These are phyloP conservation scores for Leucocoprinus birnbaumii DNA, from an alignment of 768 basidiomycete genomes.

Conservation along the genomic window DNA sequence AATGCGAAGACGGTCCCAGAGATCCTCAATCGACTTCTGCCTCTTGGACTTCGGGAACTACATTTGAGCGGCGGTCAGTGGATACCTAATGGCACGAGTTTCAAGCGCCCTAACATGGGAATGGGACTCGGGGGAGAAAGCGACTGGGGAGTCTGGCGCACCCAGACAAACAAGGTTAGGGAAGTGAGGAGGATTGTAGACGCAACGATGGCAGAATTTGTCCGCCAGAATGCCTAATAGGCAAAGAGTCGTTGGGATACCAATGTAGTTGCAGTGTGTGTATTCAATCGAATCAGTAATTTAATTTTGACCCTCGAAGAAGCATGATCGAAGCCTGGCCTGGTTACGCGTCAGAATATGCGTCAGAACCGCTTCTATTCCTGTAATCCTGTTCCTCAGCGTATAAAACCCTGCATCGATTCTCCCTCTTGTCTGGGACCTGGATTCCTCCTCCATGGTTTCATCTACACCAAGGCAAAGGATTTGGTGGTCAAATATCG, in stretches of 20 bases:
- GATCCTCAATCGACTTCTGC: conserved; percentile 49
- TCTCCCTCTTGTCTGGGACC: no score
- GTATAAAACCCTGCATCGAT: no score
- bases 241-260: background rate
- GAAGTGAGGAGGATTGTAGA: conserved; percentile 51
- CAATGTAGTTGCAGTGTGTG: background rate
- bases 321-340: conserved; percentile 1
- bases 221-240: conserved; percentile 3
- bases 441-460: background rate
- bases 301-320: background rate
- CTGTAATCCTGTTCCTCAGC: no score
- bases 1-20: conserved; percentile 49
- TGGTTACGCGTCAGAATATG: background rate
- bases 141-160: conserved; percentile 72
- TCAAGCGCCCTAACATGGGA: conserved; percentile 56
- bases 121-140: conserved; percentile 56
- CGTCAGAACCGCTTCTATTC: no score
- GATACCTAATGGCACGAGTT: conserved; percentile 49
- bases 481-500: conserved; percentile 64
- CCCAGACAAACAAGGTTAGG: conserved; percentile 48
- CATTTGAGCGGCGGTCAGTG: conserved; percentile 75
- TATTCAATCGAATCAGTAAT: background rate
- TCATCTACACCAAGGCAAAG: conserved; percentile 17
- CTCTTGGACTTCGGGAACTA: conserved; percentile 60
- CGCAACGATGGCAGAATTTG: conserved; percentile 23